A percentile compares a stretch with the other conserved stretches of the same genome.
These are phyloP conservation scores for Agaricales sp. DNA, from an alignment of 1,284 basidiomycete genomes.

Conservation along the genomic window DNA sequence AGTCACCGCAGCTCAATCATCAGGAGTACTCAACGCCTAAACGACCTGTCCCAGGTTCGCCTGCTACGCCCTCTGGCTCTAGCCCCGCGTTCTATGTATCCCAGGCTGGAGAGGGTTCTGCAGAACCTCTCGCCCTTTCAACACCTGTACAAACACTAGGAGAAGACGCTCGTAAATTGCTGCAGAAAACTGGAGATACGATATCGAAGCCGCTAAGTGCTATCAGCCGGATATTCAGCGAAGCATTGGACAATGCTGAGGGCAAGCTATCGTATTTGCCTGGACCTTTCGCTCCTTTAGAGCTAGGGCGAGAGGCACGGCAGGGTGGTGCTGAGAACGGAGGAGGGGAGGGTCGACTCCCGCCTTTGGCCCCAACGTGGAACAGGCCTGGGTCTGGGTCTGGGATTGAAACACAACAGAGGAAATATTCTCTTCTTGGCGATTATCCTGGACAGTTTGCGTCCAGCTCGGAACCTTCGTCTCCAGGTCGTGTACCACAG, in stretches of 20 bases:
- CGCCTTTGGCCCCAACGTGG: conserved; percentile 10
- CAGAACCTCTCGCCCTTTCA: conserved; percentile 61
- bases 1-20: conserved; percentile 10
- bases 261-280: conserved; percentile 44
- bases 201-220: conserved; percentile 83
- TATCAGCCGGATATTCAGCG: conserved; percentile 79
- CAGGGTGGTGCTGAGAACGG: conserved; percentile 13
- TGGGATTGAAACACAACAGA: neutral
- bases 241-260: conserved; percentile 53
- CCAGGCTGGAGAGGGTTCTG: conserved; percentile 78
- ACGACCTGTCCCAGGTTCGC: conserved; percentile 16
- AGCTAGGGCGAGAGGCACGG: conserved; percentile 36
- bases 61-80: conserved; percentile 18
- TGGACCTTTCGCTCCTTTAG: conserved; percentile 53
- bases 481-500: conserved; percentile 22
- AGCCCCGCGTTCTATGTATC: conserved; percentile 22
- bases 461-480: conserved; percentile 16
- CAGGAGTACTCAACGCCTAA: conserved; percentile 11
- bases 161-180: conserved; percentile 71
- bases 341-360: conserved; percentile 14
- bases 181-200: conserved; percentile 83
- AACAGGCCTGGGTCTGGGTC: too few species aligned
- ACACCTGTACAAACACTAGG: conserved; percentile 50
- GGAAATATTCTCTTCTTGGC: neutral
- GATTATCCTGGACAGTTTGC: conserved; percentile 19